Evolutionary conservation across 2,329 filamentous ascomycete genomes (phyloP), one percentile per base, ranked within the genome.

Genomic region (Huntiella savannae): DNA sequence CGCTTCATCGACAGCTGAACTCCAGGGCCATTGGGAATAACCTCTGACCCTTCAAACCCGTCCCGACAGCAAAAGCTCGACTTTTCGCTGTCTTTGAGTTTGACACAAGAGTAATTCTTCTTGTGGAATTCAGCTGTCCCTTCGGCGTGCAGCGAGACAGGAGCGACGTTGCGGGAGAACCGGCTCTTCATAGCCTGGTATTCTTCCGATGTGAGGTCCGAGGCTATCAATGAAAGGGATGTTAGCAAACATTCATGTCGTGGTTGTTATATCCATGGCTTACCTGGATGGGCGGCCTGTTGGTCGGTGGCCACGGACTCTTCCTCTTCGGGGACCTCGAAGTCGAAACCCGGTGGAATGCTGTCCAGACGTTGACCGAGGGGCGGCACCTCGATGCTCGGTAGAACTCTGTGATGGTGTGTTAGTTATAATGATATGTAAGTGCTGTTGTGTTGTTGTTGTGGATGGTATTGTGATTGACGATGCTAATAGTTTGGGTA

Each of bases 1-100:
- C 48, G 39, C n/a, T 49, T 49, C 11, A 39, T n/a, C 5, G 43
- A 36, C 12, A 43, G 34, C 39, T 49, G 48, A 12, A 49, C 40
- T 2, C 48, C 44, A 4, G 48, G 44, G n/a, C 48, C 40, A 34
- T 49, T 49, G 12, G 44, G 40, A 33, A 49, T 35, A 13, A 46
- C 44, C 35, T 49, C 48, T 15, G 40, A 39, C 5, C 48, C 44
- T n/a, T 49, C 44, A 38, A 49, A 49, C 5, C 48, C 44, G 22
- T 49, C 48, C 5, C 44, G 35, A 22, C 48, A 49, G 16, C 40
- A 17, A 38, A 40, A 49, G 7, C 33, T 34, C n/a, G 40, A 33
- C 8, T 35, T 44, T 16, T 38, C 38, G 12, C 19, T 33, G 22
- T 28, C 33, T n/a, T 22, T 32, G 11, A 41, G 8, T 28, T 13